phyloP scores from a whole-genome alignment of 2,329 filamentous ascomycete genomes.

The Hypoxylon sp. region DNA sequence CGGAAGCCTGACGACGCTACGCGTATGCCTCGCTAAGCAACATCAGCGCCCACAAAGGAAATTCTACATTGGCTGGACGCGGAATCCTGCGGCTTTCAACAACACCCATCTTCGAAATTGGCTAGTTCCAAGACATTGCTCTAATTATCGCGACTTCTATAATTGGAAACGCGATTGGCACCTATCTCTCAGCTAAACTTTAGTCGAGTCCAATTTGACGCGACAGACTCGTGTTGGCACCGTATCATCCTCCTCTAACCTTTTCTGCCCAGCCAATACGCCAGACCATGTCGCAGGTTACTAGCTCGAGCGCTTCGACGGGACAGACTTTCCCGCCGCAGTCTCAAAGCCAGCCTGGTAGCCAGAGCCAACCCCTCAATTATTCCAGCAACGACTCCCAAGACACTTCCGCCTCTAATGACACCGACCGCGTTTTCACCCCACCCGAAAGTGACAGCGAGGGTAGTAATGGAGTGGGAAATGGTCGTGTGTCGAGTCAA shows the following conservation, averaged over 20 bases:
- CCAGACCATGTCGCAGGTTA: conserved; percentile 40
- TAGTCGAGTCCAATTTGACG: conserved; percentile 30
- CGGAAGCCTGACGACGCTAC: conserved; percentile 29
- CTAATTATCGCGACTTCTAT: conserved; percentile 14
- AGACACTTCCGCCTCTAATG: conserved; percentile 58
- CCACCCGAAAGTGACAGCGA: conserved; percentile 60
- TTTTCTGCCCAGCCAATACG: conserved; percentile 11
- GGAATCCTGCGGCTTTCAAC: conserved; percentile 21
- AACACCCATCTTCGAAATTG: conserved; percentile 14
- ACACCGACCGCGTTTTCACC: conserved; percentile 60
- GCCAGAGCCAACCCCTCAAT: conserved; percentile 46
- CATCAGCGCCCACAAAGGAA: conserved; percentile 27
- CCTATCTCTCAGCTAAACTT: conserved; percentile 12
- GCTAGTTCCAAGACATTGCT: conserved; percentile 19
- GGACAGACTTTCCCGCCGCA: conserved; percentile 31
- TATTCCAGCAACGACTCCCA: conserved; percentile 60
- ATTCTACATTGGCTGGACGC: conserved; percentile 12
- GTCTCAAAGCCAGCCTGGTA: conserved; percentile 33
- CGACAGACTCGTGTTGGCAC: conserved; percentile 28
- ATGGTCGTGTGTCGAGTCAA: conserved; percentile 62
- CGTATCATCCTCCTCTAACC: not conserved
- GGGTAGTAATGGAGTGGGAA: conserved; percentile 56
- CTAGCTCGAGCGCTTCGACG: conserved; percentile 13
- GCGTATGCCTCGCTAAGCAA: conserved; percentile 38
- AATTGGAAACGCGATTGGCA: conserved; percentile 26